Base-by-base conservation (phyloP, 306 rosid genomes). In the Inga leiocalycina region DNA sequence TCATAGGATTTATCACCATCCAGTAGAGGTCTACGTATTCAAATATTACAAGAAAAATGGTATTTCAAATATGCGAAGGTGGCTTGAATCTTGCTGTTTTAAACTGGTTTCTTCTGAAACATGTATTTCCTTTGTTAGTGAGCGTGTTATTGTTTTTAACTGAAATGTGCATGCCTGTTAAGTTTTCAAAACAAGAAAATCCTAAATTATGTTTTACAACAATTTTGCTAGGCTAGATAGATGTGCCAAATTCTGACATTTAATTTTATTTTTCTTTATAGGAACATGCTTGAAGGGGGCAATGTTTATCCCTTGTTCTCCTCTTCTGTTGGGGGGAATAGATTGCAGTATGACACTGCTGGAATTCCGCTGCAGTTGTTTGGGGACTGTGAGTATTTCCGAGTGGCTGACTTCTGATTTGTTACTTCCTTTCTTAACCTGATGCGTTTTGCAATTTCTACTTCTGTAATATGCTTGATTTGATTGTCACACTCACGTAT, bases 341-440 rank as follows among this genome's bases (percentile, higher is more conserved):
- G 61, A 72, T 65, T 85, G 34, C 85, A 72, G 48, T 65, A 51
- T 81, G 83, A 64, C 45, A 46, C 73, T 32, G 39, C 68, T 43
- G 77, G 85, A 27, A 46, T 81, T 74, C 88, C 80, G 35, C 88
- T 85, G 68, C 88, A 81, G 44, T 67, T 82, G 61, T 85, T 72
- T 78, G 83, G 85, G 41, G 80, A 85, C 15, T 48, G 88, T 85
- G 64, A 78, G 82, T 85, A 64, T 81, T 72, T 32, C 16, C 10
- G 4, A 32, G 24, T 15, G 49, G 64, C 64, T 20, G 15, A 24
- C 45, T 44, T 61, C 61, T 62, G 35, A 46, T 61, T 62, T 19
- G 24, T 74, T 17, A 16, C 46, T 62, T 37, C 8, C 30, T 49
- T 22, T 37, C 17, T 37, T 54, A 11, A 56, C 16, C 69, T 45